Evolutionary conservation across 768 basidiomycete genomes (phyloP).

Genomic region (Sporobolomyces roseus): DNA sequence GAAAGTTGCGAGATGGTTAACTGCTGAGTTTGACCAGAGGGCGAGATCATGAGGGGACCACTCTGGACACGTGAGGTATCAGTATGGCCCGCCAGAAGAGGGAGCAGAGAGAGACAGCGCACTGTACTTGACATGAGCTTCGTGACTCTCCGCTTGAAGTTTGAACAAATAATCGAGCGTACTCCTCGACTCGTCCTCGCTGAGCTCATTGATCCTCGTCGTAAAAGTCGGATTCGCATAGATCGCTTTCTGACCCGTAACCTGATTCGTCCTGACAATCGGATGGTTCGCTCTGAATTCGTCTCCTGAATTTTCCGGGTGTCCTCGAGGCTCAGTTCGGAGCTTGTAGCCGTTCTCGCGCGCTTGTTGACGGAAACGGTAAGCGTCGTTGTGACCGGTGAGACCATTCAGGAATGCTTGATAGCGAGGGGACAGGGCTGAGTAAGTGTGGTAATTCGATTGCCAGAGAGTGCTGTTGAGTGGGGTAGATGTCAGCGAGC

Average conservation of each 20-base stretch:
- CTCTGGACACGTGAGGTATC: no score
- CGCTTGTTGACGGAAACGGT: constrained; percentile 48
- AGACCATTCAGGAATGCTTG: constrained; percentile 47
- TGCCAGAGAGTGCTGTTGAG: constrained; percentile 44
- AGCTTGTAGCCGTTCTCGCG: constrained; percentile 45
- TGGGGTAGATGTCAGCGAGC: neutral
- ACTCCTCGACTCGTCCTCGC: constrained; percentile 30
- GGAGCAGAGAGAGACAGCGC: no score
- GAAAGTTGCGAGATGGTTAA: constrained; percentile 26
- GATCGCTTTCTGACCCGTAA: constrained; percentile 38
- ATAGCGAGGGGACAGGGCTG: constrained; percentile 46
- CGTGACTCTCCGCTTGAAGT: constrained; percentile 47
- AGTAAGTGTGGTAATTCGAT: constrained; percentile 46
- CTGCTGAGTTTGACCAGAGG: constrained; percentile 42
- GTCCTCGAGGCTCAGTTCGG: constrained; percentile 45
- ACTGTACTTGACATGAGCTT: constrained; percentile 39
- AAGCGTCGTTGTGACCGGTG: constrained; percentile 48
- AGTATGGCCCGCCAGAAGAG: no score
- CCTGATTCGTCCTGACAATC: constrained; percentile 48
- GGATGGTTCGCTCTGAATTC: constrained; percentile 48
- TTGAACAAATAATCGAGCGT: constrained; percentile 50
- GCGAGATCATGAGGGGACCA: constrained; percentile 42
- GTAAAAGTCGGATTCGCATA: constrained; percentile 41
- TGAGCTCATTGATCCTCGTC: constrained; percentile 43
- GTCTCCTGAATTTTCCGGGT: constrained; percentile 48